Evolutionary conservation across 371 early-diverging fungal species (phyloP), one percentile per base, ranked within the genome.

Genomic region (Mucor ambiguus): DNA sequence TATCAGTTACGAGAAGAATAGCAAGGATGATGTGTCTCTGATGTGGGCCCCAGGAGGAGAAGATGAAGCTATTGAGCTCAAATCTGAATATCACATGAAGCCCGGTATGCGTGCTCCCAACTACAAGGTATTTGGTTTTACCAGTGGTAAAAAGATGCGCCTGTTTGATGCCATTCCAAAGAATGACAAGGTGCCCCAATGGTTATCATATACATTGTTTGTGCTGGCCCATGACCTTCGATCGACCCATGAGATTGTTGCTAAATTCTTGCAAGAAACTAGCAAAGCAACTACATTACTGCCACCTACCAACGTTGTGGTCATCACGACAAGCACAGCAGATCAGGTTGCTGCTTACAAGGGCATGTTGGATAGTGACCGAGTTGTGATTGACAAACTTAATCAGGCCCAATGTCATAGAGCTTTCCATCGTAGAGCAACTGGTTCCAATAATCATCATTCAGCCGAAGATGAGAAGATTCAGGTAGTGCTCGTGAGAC

Each of bases 41-140:
- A 9, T 68, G n/a, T 68, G 63, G 62, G 12, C 52, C 35, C 24
- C 58, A 2, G 37, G 43, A 11, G 37, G 35, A 12, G 10, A 63
- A 30, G 59, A 55, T 33, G 48, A 30, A 26, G 29, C 18, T 3
- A 54, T n/a, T 30, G 43, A 33, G 44, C 10, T 33, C 24, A 35
- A 35, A 20, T n/a, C 38, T 16, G 18, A 61, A 2, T 63, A 64
- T 20, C 28, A 29, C 16, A 46, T 75, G 37, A 64, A 68, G 29
- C 48, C 74, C 14, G 82, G 82, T 67, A 75, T 75, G 74, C 72
- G 82, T 60, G 82, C 82, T 30, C 82, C 79, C 12, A 69, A 81
- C 26, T 77, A 58, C 55, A 81, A 81, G 58, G 79, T 77, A 8
- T 66, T 79, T 66, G 64, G 71, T 9, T 71, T 55, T 38, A 55